These are phyloP conservation scores for Lomentospora prolificans DNA, from an alignment of 2,329 filamentous ascomycete genomes.

Conservation along the genomic window DNA sequence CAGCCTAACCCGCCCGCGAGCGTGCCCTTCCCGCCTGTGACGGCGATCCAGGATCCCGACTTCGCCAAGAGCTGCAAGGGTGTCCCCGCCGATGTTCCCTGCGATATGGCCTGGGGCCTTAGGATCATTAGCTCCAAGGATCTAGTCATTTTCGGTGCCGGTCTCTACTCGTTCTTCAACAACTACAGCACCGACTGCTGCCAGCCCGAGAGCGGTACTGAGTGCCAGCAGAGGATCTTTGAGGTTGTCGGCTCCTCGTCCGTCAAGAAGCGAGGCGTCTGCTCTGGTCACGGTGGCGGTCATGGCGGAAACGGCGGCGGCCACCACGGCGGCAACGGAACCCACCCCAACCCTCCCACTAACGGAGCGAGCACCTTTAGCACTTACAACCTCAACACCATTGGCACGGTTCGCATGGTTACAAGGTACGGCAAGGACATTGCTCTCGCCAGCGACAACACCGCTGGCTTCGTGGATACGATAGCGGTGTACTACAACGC, in stretches of 20 bases:
- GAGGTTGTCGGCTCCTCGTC: slow-evolving; percentile 16
- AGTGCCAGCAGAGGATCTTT: slow-evolving; percentile 37
- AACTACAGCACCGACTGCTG: slow-evolving; percentile 47
- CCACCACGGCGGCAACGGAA: slow-evolving; percentile 4
- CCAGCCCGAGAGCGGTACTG: slow-evolving; percentile 26
- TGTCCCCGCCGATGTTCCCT: slow-evolving; percentile 23
- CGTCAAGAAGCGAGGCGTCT: slow-evolving; percentile 12
- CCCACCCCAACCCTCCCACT: neutral
- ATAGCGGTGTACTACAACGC: slow-evolving; percentile 19
- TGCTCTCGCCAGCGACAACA: slow-evolving; percentile 26
- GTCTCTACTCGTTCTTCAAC: slow-evolving; percentile 59
- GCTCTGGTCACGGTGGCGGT: slow-evolving; percentile 16
- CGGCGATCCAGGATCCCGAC: slow-evolving; percentile 37
- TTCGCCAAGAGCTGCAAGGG: slow-evolving; percentile 38
- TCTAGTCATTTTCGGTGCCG: slow-evolving; percentile 51
- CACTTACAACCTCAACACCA: slow-evolving; percentile 36
- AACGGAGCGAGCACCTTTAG: slow-evolving; percentile 9
- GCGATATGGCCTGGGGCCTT: slow-evolving; percentile 55
- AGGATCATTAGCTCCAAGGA: slow-evolving; percentile 46
- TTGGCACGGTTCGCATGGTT: slow-evolving; percentile 31
- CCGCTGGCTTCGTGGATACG: slow-evolving; percentile 27
- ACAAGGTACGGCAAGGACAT: slow-evolving; percentile 23
- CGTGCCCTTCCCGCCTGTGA: slow-evolving; percentile 40
- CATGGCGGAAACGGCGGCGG: slow-evolving; percentile 14
- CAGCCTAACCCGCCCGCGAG: slow-evolving; percentile 54